phyloP scores from a whole-genome alignment of 2,329 filamentous ascomycete species.

The Didymella lethalis region DNA sequence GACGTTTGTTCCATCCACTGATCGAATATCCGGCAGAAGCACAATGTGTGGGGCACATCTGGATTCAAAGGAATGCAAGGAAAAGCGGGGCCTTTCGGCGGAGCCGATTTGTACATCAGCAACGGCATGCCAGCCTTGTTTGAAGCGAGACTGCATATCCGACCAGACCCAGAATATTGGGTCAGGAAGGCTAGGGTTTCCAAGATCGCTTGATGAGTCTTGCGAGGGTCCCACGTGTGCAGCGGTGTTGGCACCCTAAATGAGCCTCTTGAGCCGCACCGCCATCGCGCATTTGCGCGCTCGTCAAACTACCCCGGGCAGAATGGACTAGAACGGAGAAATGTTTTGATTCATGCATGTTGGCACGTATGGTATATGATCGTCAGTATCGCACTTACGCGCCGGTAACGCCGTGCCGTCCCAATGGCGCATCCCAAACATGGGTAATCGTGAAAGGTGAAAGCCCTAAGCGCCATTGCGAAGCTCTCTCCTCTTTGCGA shows the following conservation, averaged over 20 bases:
- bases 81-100: background rate
- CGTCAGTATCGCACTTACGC: constrained; percentile 11
- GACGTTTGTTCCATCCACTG: background rate
- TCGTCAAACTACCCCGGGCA: background rate
- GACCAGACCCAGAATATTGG: background rate
- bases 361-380: constrained; percentile 17
- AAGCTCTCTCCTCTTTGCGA: constrained; percentile 73
- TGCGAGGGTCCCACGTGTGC: constrained; percentile 5
- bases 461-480: constrained; percentile 41
- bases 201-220: background rate
- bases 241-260: background rate
- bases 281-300: background rate
- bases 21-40: background rate
- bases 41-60: constrained; percentile 1
- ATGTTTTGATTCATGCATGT: constrained; percentile 18
- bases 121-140: background rate
- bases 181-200: background rate
- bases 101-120: background rate
- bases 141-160: background rate
- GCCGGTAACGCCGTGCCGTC: constrained; percentile 37
- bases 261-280: background rate
- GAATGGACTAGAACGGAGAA: background rate
- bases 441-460: constrained; percentile 13
- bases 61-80: background rate
- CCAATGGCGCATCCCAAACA: constrained; percentile 24